Evolutionary conservation across 768 basidiomycete species (phyloP).

Genomic region (Pisolithus marmoratus): DNA sequence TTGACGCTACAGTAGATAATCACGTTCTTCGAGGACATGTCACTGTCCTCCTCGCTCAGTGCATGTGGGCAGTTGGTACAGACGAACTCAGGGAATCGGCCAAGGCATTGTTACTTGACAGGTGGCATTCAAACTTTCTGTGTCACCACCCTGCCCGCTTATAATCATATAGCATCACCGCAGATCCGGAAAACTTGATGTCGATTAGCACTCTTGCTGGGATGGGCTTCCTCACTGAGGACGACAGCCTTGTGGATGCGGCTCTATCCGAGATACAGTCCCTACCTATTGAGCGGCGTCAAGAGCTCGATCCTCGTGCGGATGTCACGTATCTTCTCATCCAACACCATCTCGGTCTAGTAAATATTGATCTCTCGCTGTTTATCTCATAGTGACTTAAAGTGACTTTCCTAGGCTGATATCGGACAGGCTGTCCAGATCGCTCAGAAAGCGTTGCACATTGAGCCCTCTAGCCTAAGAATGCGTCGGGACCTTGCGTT

Average conservation of each 20-base stretch:
- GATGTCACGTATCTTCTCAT: constrained; percentile 69
- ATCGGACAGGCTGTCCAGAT: constrained; percentile 42
- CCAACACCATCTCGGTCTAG: constrained; percentile 71
- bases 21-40: constrained; percentile 56
- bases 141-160: constrained; percentile 8
- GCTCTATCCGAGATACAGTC: constrained; percentile 76
- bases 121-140: constrained; percentile 38
- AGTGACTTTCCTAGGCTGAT: constrained; percentile 38
- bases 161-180: constrained; percentile 52
- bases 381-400: neutral
- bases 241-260: constrained; percentile 78
- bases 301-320: constrained; percentile 60
- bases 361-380: constrained; percentile 24
- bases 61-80: constrained; percentile 76
- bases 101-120: constrained; percentile 73
- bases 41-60: constrained; percentile 74
- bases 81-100: constrained; percentile 74
- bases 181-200: constrained; percentile 70
- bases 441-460: constrained; percentile 51
- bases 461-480: constrained; percentile 48
- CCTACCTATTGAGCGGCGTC: constrained; percentile 60
- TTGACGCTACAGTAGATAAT: constrained; percentile 49
- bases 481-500: constrained; percentile 50
- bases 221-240: constrained; percentile 81
- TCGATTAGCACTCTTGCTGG: constrained; percentile 82